phyloP scores from a whole-genome alignment of 306 rosid genomes.

The Casuarina equisetifolia region DNA sequence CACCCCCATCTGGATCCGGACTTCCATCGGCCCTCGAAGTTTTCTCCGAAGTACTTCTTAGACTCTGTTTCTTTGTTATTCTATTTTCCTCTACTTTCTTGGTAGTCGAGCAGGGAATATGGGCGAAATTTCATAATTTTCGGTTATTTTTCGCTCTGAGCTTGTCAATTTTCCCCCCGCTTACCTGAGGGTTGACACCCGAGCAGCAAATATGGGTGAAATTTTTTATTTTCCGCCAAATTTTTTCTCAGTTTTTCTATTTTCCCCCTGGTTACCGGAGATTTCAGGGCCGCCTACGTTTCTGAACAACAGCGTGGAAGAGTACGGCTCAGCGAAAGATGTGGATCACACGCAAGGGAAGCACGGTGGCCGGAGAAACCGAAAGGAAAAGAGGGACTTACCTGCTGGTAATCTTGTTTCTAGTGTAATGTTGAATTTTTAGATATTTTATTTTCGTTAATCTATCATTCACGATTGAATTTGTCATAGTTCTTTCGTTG shows the following conservation, averaged over 20 bases:
- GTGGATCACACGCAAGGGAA: constrained; percentile 51
- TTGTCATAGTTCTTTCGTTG: background rate
- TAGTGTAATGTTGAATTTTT: background rate
- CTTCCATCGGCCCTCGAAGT: constrained; percentile 92
- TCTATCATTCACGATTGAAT: background rate
- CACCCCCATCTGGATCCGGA: constrained; percentile 48
- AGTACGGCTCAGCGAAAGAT: constrained; percentile 39
- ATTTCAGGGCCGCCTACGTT: constrained; percentile 86
- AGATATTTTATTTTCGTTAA: background rate
- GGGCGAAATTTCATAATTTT: background rate
- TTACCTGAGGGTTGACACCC: background rate
- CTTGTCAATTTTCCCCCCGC: no score
- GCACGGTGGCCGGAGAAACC: constrained; percentile 51
- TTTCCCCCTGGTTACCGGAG: constrained; percentile 26
- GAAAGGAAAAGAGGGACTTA: constrained; percentile 70
- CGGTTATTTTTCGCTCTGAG: no score
- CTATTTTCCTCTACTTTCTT: background rate
- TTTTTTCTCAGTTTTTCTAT: background rate
- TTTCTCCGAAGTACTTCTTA: constrained; percentile 72
- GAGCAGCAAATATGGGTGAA: background rate
- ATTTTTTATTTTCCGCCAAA: background rate
- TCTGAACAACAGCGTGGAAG: constrained; percentile 75
- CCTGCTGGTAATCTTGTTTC: constrained; percentile 49
- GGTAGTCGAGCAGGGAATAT: background rate
- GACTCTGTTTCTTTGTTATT: background rate